A percentile compares a stretch with the other conserved stretches of the same genome.
These are phyloP conservation scores for Oenanthe sinensis DNA, from an alignment of 129 eudicot species.

Conservation along the genomic window DNA sequence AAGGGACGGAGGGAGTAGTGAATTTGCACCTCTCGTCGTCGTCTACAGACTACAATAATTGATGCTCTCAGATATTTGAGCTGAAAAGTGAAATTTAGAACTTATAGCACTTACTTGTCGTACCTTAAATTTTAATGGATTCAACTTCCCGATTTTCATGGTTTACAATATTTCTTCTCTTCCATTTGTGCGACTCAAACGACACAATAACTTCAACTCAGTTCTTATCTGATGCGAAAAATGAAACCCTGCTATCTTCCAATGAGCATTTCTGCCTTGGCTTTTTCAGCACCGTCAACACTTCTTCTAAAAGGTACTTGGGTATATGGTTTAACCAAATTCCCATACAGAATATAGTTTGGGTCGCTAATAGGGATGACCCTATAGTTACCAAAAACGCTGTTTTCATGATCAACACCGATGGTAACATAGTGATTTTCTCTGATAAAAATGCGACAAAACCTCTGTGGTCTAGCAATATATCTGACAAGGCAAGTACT, in stretches of 20 bases:
- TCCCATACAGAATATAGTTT: not conserved
- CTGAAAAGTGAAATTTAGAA: not conserved
- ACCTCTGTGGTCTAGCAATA: conserved; percentile 9
- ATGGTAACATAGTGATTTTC: not conserved
- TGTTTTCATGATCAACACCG: not conserved
- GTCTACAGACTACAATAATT: not conserved
- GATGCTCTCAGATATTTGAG: not conserved
- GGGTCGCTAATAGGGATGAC: conserved; percentile 8
- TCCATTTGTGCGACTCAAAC: not conserved
- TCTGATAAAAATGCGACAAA: not conserved
- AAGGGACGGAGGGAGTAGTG: too few species aligned
- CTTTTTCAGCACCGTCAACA: not conserved
- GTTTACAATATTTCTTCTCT: conserved; percentile 8
- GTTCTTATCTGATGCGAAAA: conserved; percentile 8
- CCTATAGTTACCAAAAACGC: not conserved
- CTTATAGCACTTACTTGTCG: conserved; percentile 2
- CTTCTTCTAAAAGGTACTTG: conserved; percentile 3
- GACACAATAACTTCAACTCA: conserved; percentile 12
- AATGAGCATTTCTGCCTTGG: not conserved
- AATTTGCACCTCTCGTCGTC: not conserved
- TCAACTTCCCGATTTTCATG: not conserved
- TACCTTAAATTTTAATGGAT: not conserved
- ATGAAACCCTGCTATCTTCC: conserved; percentile 10
- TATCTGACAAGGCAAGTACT: not conserved
- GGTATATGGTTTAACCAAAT: conserved; percentile 9